Evolutionary conservation across 163 green algal species (phyloP), one percentile per base, ranked within the genome.

Genomic region (Chlamydomonas reinhardtii): DNA sequence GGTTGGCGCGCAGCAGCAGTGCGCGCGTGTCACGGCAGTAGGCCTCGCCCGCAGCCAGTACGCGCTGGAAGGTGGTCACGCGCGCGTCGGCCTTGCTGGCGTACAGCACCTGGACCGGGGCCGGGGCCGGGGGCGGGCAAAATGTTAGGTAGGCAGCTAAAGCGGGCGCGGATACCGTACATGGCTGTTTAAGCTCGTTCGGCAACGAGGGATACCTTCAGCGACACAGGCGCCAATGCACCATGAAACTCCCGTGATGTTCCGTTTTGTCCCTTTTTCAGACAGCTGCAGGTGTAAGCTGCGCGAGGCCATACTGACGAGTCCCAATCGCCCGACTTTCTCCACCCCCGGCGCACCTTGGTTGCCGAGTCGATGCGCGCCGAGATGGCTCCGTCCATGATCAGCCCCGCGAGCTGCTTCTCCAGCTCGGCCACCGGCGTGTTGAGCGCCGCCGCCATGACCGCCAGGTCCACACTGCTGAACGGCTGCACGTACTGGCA

Each of bases 401-500:
- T 97, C 9, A 98, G 93, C 27, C 75, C 72, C 15, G 93, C 95
- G n/a, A 98, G 91, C 91, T 98, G 95, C 72, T 92, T 92, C 89
- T 97, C 92, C 12, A 98, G 90, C 0, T 86, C 92, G 14, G 66
- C 74, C 0, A 93, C 85, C 32, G 73, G 85, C 11, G 92, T 96
- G 90, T 94, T 95, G 91, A 98, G 96, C 2, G 95, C 95, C 8
- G 83, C 76, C 20, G 95, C 95, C 95, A 98, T 98, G 74, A 86
- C 86, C 6, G 75, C 54, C 62, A 98, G 91, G 73, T 94, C 86
- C n/a, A 98, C 93, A 31, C 89, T 94, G 16, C 90, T 93, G 91
- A 97, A 98, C 65, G 96, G 96, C 15, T 85, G 81, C 9, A 91
- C 92, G 89, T 97, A 97, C 89, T 98, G 95, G 34, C 93, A 91